Evolutionary conservation across 75 land plant species (phyloP).

Genomic region (Pinus albicaulis): DNA sequence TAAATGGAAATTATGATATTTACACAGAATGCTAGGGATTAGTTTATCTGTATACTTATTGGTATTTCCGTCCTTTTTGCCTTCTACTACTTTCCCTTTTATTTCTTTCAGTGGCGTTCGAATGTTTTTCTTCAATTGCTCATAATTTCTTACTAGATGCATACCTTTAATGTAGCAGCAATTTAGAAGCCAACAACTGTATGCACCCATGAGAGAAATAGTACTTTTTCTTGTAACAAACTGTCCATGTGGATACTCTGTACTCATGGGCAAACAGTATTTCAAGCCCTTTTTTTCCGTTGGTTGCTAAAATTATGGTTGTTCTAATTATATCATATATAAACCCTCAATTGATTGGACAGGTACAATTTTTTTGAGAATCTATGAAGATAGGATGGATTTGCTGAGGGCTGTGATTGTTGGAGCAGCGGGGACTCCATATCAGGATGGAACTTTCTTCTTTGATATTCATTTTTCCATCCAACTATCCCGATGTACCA

Average conservation of each 20-base stretch:
- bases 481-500: not conserved
- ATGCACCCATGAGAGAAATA: too few relatives aligned
- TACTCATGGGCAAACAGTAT: too few relatives aligned
- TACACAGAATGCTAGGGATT: not conserved
- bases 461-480: constrained; percentile 76
- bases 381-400: constrained; percentile 89
- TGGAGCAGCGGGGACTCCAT: constrained; percentile 84
- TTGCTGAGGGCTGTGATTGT: constrained; percentile 83
- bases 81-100: too few relatives aligned
- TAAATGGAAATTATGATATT: not conserved
- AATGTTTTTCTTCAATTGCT: too few relatives aligned
- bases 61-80: not conserved
- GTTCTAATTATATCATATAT: too few relatives aligned
- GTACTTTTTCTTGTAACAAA: too few relatives aligned
- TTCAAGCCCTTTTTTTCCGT: too few relatives aligned
- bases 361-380: constrained; percentile 82
- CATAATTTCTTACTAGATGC: too few relatives aligned
- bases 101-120: not conserved
- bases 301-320: too few relatives aligned
- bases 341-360: not conserved
- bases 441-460: constrained; percentile 45
- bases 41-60: not conserved
- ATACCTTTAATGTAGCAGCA: too few relatives aligned
- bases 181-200: too few relatives aligned
- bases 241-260: too few relatives aligned